These are phyloP conservation scores for Begonia fuchsioides DNA, from an alignment of 306 rosid genomes.

Conservation along the genomic window DNA sequence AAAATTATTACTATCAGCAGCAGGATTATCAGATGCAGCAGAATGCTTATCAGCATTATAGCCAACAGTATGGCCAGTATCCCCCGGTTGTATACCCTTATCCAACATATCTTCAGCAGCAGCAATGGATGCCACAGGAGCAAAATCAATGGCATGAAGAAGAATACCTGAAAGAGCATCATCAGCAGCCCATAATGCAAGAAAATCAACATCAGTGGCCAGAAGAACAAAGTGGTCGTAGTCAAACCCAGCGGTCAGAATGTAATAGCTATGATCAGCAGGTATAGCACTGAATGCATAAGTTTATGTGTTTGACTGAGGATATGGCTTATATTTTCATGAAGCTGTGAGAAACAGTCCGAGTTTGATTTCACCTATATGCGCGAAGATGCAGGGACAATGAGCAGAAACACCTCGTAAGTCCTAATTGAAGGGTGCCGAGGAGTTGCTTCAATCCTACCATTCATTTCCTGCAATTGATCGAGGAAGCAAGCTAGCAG, in stretches of 20 bases:
- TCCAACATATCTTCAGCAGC: conserved; percentile 16
- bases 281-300: conserved; percentile 15
- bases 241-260: neutral
- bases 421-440: no score
- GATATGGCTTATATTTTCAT: neutral
- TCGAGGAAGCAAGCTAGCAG: no score
- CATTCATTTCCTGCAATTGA: no score
- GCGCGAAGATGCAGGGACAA: no score
- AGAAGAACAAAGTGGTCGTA: conserved; percentile 17
- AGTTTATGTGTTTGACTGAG: neutral
- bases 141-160: neutral
- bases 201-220: conserved; percentile 21
- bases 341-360: no score
- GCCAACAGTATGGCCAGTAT: conserved; percentile 25
- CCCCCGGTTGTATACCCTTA: conserved; percentile 20
- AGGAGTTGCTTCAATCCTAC: no score
- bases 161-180: neutral
- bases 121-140: conserved; percentile 12
- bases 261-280: conserved; percentile 12
- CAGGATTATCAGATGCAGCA: conserved; percentile 40
- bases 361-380: no score
- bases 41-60: conserved; percentile 17
- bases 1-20: conserved; percentile 61
- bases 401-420: no score
- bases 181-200: conserved; percentile 13